Base-by-base conservation (phyloP, 2,329 filamentous ascomycete species). In the Mariannaea elegans region DNA sequence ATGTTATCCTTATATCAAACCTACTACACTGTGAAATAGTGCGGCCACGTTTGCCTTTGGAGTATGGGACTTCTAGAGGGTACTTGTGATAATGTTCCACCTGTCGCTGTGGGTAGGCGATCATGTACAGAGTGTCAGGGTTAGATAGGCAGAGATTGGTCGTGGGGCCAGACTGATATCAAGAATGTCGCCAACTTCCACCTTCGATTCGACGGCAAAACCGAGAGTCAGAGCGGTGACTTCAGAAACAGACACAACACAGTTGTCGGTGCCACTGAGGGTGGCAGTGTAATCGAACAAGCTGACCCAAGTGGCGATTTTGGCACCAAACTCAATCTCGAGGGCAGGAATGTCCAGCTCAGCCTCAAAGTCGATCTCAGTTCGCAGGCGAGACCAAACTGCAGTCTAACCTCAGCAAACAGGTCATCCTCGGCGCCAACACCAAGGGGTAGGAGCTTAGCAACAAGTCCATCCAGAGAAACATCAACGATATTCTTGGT, bases 211-310 rank as follows among this genome's bases (percentile, higher is more conserved):
- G 10, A 71, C 59, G 41, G 62, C 64, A n/a, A 71, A 45, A 44
- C 69, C 69, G 18, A 68, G 65, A 16, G 56, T 65, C 0, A 71
- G 68, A 19, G 62, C 62, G 44, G 68, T 67, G n/a, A 64, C 49
- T 32, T 67, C 66, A 8, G 55, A 41, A 7, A 66, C 50, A 13
- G 68, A 66, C 16, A 81, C 65, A 21, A 70, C 74, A 67, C 80
- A 82, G 45, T 64, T 50, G 9, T 72, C 69, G 5, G 73, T 75
- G 32, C 65, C 69, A 48, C 77, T 75, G 53, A 82, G 74, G 53
- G 75, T 70, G 61, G 77, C 75, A 56, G 80, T 77, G 71, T 86
- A 84, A 65, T 87, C 81, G n/a, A 84, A 77, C 7, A 87, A 70
- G 72, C 86, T 82, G 57, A 80, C 79, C 68, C 78, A 86, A 41